A percentile compares a stretch with the other conserved stretches of the same genome.
These are phyloP conservation scores for Codiaeum variegatum DNA, from an alignment of 441 rosid species.

Conservation along the genomic window DNA sequence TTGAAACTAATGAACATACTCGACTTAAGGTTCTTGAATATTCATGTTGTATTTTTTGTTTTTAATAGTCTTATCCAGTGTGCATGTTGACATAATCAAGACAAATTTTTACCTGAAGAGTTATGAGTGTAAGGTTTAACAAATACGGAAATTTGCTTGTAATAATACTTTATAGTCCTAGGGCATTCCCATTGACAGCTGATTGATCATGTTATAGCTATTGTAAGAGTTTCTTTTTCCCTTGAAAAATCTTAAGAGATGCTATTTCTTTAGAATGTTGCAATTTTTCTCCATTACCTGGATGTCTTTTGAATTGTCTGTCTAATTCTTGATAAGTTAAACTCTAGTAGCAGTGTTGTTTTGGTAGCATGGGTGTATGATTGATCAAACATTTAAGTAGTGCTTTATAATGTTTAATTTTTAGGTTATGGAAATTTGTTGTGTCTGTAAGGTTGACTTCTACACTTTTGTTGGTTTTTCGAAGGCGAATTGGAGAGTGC, in stretches of 20 bases:
- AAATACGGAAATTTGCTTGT: neutral
- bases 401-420: neutral
- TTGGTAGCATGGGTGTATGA: neutral
- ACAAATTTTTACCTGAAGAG: neutral
- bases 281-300: neutral
- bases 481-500: slow-evolving; percentile 78
- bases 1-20: neutral
- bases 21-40: neutral
- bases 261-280: neutral
- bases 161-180: neutral
- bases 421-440: neutral
- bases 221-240: neutral
- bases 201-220: neutral
- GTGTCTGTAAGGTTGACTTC: slow-evolving; percentile 9
- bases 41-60: neutral
- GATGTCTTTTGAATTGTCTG: neutral
- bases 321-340: neutral
- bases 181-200: neutral
- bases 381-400: neutral
- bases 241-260: neutral
- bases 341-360: neutral
- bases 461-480: slow-evolving; percentile 24
- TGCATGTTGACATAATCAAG: neutral
- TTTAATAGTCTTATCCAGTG: no score
- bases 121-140: neutral